These are phyloP conservation scores for Pseudozyma pruni DNA, from an alignment of 1,284 basidiomycete species.

Conservation along the genomic window DNA sequence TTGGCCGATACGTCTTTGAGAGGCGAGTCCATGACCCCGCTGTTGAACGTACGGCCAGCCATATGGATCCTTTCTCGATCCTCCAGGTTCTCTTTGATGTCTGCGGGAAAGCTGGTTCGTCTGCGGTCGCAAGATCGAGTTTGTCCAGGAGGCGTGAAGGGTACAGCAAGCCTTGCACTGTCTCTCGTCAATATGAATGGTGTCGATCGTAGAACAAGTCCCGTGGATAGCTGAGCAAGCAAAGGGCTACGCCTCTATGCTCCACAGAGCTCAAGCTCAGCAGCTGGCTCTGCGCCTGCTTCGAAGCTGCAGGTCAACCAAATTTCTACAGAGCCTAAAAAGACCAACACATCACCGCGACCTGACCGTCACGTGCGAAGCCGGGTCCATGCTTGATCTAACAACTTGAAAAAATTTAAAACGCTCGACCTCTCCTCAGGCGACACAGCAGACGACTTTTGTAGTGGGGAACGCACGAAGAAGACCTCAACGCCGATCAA, in stretches of 20 bases:
- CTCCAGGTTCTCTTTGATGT: too few relatives aligned
- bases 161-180: background rate
- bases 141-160: too few relatives aligned
- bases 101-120: too few relatives aligned
- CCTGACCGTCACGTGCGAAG: constrained; percentile 25
- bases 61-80: too few relatives aligned
- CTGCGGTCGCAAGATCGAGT: too few relatives aligned
- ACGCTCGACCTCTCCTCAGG: too few relatives aligned
- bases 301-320: constrained; percentile 25
- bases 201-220: too few relatives aligned
- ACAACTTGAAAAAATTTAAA: background rate
- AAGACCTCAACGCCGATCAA: too few relatives aligned
- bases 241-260: too few relatives aligned
- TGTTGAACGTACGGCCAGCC: background rate
- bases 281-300: background rate
- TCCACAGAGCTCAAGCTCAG: background rate
- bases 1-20: constrained; percentile 54
- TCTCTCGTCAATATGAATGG: background rate
- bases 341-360: constrained; percentile 46
- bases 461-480: too few relatives aligned
- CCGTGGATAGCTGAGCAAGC: too few relatives aligned
- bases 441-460: too few relatives aligned
- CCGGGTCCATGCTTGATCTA: constrained; percentile 1
- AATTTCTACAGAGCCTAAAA: constrained; percentile 24
- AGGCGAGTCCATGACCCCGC: constrained; percentile 44